phyloP scores from a whole-genome alignment of 495 filamentous ascomycete species.

The Penicillium robsamsonii region DNA sequence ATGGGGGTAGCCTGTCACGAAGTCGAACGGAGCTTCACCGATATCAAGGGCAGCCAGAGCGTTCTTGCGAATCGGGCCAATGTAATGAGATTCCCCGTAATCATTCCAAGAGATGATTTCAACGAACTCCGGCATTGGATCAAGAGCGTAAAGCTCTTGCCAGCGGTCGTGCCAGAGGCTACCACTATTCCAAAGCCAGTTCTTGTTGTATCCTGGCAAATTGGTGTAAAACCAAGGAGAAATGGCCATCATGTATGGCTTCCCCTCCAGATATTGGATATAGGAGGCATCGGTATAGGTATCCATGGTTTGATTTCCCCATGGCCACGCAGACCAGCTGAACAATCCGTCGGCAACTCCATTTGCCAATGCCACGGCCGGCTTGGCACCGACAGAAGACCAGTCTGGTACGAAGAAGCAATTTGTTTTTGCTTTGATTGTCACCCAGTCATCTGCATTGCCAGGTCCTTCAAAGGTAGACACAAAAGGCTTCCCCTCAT shows the following conservation, averaged over 20 bases:
- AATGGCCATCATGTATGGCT: conserved; percentile 70
- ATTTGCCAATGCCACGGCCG: conserved; percentile 32
- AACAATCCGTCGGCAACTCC: conserved; percentile 55
- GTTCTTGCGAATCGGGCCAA: neutral
- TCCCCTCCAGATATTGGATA: conserved; percentile 41
- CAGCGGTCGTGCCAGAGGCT: conserved; percentile 68
- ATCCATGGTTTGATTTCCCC: conserved; percentile 47
- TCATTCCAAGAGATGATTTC: conserved; percentile 29
- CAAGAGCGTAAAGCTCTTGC: conserved; percentile 57
- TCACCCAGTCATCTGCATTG: conserved; percentile 57
- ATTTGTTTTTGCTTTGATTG: conserved; percentile 50
- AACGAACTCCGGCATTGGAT: conserved; percentile 53
- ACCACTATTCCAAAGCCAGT: conserved; percentile 65
- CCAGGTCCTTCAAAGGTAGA: conserved; percentile 70
- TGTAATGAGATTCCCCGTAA: neutral
- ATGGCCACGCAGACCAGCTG: conserved; percentile 68
- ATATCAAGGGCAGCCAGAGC: too few relatives aligned
- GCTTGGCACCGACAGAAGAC: conserved; percentile 52
- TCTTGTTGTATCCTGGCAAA: conserved; percentile 60
- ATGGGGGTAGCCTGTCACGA: neutral
- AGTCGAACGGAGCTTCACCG: neutral
- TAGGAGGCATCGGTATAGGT: conserved; percentile 50
- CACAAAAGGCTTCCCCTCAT: conserved; percentile 57
- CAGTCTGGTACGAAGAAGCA: conserved; percentile 66
- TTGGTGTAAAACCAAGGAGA: conserved; percentile 69